A percentile compares a stretch with the other conserved stretches of the same genome.
These are phyloP conservation scores for Boletus mariae DNA, from an alignment of 1,284 basidiomycete species.

Conservation along the genomic window DNA sequence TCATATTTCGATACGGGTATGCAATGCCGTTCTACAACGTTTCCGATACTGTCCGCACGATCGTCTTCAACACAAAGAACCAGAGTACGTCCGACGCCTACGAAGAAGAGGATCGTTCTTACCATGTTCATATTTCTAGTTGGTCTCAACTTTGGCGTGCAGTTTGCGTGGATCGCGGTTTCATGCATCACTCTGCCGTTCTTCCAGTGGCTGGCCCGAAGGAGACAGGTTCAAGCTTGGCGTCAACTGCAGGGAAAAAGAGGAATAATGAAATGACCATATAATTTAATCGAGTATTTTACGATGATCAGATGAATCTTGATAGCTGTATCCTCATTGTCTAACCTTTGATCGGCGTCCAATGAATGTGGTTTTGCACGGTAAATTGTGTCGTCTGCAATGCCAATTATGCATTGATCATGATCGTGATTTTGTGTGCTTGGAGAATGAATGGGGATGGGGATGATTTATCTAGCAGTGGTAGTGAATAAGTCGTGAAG, in stretches of 20 bases:
- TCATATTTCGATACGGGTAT: constrained; percentile 63
- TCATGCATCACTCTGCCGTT: constrained; percentile 50
- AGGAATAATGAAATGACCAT: background rate
- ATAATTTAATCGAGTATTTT: background rate
- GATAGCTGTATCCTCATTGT: background rate
- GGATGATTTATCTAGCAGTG: constrained; percentile 17
- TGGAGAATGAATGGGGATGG: constrained; percentile 23
- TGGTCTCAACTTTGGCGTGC: constrained; percentile 56
- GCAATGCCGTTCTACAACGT: constrained; percentile 75
- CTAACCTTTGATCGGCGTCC: background rate
- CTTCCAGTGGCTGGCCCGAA: constrained; percentile 41
- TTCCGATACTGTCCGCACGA: constrained; percentile 52
- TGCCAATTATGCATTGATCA: constrained; percentile 15
- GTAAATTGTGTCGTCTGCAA: background rate
- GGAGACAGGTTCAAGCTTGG: constrained; percentile 28
- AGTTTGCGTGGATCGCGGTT: constrained; percentile 51
- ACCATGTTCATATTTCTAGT: constrained; percentile 35
- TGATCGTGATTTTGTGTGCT: constrained; percentile 13
- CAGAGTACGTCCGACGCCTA: constrained; percentile 37
- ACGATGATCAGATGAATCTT: background rate
- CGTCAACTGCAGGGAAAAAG: constrained; percentile 16
- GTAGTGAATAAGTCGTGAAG: constrained; percentile 16
- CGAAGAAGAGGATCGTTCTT: background rate
- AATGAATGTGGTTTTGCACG: background rate
- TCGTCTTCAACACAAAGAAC: constrained; percentile 70